Conservation (phyloP, 2,329 filamentous ascomycete genomes). For the Aspergillus fischeri region DNA sequence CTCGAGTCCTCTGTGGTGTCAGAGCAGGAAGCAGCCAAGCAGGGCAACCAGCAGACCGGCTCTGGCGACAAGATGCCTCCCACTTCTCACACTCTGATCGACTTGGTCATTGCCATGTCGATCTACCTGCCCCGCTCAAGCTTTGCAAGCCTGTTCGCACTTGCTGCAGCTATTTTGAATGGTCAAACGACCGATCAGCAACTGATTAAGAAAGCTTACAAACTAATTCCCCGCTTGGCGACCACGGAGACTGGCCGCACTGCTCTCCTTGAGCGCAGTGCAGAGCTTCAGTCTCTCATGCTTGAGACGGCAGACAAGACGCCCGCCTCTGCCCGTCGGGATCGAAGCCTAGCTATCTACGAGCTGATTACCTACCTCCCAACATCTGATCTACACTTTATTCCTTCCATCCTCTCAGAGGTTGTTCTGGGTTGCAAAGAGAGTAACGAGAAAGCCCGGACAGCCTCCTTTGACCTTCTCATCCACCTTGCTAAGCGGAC, state of each 20-base stretch:
- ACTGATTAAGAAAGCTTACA: constrained; percentile 98
- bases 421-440: constrained; percentile 97
- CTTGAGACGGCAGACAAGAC: constrained; percentile 77
- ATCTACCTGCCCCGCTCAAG: constrained; percentile 85
- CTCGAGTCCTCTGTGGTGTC: constrained; percentile 67
- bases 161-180: constrained; percentile 77
- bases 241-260: constrained; percentile 71
- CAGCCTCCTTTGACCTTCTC: constrained; percentile 82
- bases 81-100: constrained; percentile 91
- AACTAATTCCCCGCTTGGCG: constrained; percentile 86
- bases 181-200: constrained; percentile 69
- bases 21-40: constrained; percentile 60
- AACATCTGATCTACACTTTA: constrained; percentile 78
- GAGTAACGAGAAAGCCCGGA: constrained; percentile 90
- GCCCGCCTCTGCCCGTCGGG: constrained; percentile 77
- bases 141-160: constrained; percentile 79
- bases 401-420: constrained; percentile 85
- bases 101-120: constrained; percentile 92
- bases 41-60: constrained; percentile 60
- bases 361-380: constrained; percentile 78
- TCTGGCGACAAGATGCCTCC: constrained; percentile 77
- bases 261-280: constrained; percentile 71
- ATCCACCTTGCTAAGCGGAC: constrained; percentile 85
- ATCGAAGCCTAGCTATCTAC: constrained; percentile 77
- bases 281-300: constrained; percentile 77